Base-by-base conservation (phyloP, 139 green algal species). In the Edaphochlamys debaryana region DNA sequence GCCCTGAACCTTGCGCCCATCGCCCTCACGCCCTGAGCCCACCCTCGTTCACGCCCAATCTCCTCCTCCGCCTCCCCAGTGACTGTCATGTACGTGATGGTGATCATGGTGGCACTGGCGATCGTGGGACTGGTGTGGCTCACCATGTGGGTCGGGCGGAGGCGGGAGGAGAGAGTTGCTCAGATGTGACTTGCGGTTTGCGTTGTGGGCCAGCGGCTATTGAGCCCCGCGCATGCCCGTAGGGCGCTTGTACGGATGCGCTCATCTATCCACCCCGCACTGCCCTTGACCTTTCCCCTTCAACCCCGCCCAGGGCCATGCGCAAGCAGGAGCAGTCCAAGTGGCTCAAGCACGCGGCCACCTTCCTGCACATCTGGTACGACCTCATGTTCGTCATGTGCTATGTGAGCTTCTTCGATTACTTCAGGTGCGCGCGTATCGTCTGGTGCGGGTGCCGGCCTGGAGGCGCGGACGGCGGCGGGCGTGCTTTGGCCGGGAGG, bases 311-410 rank as follows among this genome's bases (percentile, higher is more conserved):
- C 13, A 13, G 45, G 54, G 74, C 68, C 27, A 79, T 85, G 79
- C 79, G 68, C 36, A 79, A 79, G 52, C 56, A 71, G 40, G 68
- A 79, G 54, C 79, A 85, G 54, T 85, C 79, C 22, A 78, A 78
- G 40, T 56, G 13, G 42, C 52, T 85, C 42, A 52, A 40, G 23
- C 58, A 5, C 30, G 23, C 69, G 11, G 69, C 79, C 1, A 34
- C 4, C 2, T 22, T 38, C 37, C 19, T 85, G 38, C 79, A 85
- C 27, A 36, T 84, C 32, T 34, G 67, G 42, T 76, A 52, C 37
- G 77, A 84, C 36, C 7, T 68, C 64, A 66, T 78, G 37, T 85
- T 79, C 37, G 30, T 71, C 60, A 40, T 20, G 25, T 8, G 4
- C 8, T 20, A 17, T 29, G 30, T 38, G 13, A 9, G 6, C 9